Evolutionary conservation across 2,329 filamentous ascomycete genomes (phyloP), one percentile per base, ranked within the genome.

Genomic region (Aspergillus arachidicola): DNA sequence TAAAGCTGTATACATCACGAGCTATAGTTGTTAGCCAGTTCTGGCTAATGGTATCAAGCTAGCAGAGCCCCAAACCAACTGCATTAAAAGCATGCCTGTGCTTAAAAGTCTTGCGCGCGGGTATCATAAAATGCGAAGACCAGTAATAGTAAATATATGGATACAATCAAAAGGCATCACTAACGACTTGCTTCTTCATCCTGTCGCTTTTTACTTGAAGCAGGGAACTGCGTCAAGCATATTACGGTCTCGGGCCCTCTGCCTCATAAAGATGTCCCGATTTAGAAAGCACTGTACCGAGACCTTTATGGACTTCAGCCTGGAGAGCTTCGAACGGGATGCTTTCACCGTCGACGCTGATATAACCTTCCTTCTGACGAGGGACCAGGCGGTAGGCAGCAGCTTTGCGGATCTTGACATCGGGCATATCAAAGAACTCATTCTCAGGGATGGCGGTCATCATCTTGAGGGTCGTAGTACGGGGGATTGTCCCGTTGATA

Each of bases 321-420:
- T 99, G 95, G 75, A 97, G 96, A 0, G 92, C 91, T 70, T 90
- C 90, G 75, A 96, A 98, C 0, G 93, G 91, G 3, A 96, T 84
- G 59, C 86, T 85, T 79, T 99, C 95, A 43, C 95, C 95, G 73
- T 98, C 95, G 68, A 99, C 93, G 75, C 93, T 96, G 75, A 99
- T 96, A 76, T 91, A 95, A 1, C 94, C 94, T 66, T 89, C 85
- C 45, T 86, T 81, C 66, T 90, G 80, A 59, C 87, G 88, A 0
- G 95, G 95, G 4, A 89, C 89, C 66, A 99, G 89, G 48, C 95
- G 86, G 75, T 95, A 97, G 0, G 90, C 95, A n/a, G 86, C 85
- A 4, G 97, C 85, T 77, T 99, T 99, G 71, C 89, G 87, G 77
- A 97, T 94, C 34, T 85, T 84, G 14, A 97, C 91, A 45, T 91